Conservation (phyloP, 148 eudicot genomes). For the Dianthus caryophyllus region DNA sequence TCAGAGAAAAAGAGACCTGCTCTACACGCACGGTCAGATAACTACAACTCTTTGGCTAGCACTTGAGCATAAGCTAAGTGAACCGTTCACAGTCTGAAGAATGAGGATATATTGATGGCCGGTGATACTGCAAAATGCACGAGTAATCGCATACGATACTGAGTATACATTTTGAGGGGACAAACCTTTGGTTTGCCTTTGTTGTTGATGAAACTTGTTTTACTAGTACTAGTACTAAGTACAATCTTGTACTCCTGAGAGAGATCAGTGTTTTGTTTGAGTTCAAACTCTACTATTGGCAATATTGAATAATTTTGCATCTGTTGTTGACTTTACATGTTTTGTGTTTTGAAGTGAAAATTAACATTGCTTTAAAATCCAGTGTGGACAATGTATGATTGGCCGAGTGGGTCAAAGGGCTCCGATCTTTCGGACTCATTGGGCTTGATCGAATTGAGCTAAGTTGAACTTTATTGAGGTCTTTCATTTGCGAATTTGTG, state of each 20-base stretch:
- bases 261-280: neutral
- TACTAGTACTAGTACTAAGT: neutral
- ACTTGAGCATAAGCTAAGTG: constrained; percentile 13
- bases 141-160: too few relatives aligned
- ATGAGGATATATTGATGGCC: too few relatives aligned
- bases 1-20: constrained; percentile 41
- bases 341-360: too few relatives aligned
- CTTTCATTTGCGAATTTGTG: too few relatives aligned
- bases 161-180: neutral
- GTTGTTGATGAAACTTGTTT: too few relatives aligned
- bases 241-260: neutral
- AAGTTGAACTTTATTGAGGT: too few relatives aligned
- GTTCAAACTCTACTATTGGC: constrained; percentile 1
- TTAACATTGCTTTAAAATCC: too few relatives aligned
- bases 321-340: neutral
- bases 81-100: neutral
- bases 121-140: neutral
- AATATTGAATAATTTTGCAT: neutral
- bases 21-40: constrained; percentile 39
- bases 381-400: too few relatives aligned
- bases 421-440: too few relatives aligned
- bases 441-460: too few relatives aligned
- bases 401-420: too few relatives aligned
- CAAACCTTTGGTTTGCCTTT: constrained; percentile 26
- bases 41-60: constrained; percentile 17